A percentile compares a stretch with the other conserved stretches of the same genome.
Conservation (phyloP, 805 yeast species). For the Hemisphaericaspora nanyangensis region DNA sequence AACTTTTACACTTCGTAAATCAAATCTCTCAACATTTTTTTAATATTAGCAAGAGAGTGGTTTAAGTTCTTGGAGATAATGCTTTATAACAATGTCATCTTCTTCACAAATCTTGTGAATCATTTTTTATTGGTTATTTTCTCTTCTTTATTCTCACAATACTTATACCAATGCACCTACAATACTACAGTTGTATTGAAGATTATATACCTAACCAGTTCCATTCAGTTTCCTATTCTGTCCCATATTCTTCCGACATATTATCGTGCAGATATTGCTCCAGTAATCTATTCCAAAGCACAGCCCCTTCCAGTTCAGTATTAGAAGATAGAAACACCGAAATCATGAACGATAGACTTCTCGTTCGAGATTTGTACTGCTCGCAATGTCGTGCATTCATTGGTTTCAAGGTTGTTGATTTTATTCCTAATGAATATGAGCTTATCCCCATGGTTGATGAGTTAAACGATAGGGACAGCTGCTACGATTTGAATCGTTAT, state of each 20-base stretch:
- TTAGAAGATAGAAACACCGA: neutral
- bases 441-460: constrained; percentile 3
- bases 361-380: constrained; percentile 7
- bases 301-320: neutral
- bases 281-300: neutral
- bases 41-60: too few species aligned
- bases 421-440: constrained; percentile 3
- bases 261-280: constrained; percentile 1
- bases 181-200: neutral
- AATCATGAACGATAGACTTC: neutral
- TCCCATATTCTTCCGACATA: neutral
- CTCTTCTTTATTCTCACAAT: too few species aligned
- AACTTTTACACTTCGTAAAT: too few species aligned
- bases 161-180: neutral
- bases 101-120: too few species aligned
- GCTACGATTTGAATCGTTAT: constrained; percentile 9
- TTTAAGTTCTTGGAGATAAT: too few species aligned
- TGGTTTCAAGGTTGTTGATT: constrained; percentile 13
- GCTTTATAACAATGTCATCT: too few species aligned
- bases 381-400: constrained; percentile 9
- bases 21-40: too few species aligned
- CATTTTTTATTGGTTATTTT: too few species aligned
- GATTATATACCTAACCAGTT: constrained; percentile 1
- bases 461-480: neutral
- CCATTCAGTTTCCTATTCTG: neutral